Evolutionary conservation across 805 yeast species (phyloP), one percentile per base, ranked within the genome.

Genomic region (Cyberlindnera lachancei): DNA sequence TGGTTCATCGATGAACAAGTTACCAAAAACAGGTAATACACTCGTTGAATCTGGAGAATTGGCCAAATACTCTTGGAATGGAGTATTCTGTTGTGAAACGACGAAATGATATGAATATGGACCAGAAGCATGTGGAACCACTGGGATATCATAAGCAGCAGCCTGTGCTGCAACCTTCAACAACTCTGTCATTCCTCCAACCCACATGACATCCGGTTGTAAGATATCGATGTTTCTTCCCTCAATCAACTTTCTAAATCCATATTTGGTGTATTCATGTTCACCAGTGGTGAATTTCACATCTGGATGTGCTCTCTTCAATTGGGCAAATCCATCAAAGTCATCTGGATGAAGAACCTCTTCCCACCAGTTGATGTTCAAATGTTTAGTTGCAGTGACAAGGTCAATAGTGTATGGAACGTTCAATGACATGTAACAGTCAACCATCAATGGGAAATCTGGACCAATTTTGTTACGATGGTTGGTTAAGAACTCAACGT

Each of bases 141-240:
- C 70, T 18, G 73, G 74, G 31, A 67, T 64, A 40, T 68, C 73
- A 41, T 68, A 68, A 14, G 73, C 72, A 29, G 70, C 70, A 18
- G 73, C 73, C 45, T 67, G 73, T 13, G 62, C 63, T 25, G 69
- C 61, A 31, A 68, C 55, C 40, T 64, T 60, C 33, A 68, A 50
- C 21, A 66, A 50, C 51, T 68, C 73, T 14, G 73, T 66, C 58
- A 67, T 45, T 27, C 73, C 72, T 31, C 73, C 73, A 38, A 66
- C 68, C 73, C 73, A 68, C 73, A 68, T 68, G 31, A 67, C 64
- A 45, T 68, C 74, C 15, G 73, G 73, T 45, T 68, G 73, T 36
- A 68, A 47, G 37, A 68, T 66, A 41, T 64, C 71, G 31, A 68
- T 37, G 44, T 66, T 64, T 38, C 73, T 52, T 26, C 66, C 70